Evolutionary conservation across 1,284 basidiomycete genomes (phyloP).

Genomic region (Athelia psychrophila): DNA sequence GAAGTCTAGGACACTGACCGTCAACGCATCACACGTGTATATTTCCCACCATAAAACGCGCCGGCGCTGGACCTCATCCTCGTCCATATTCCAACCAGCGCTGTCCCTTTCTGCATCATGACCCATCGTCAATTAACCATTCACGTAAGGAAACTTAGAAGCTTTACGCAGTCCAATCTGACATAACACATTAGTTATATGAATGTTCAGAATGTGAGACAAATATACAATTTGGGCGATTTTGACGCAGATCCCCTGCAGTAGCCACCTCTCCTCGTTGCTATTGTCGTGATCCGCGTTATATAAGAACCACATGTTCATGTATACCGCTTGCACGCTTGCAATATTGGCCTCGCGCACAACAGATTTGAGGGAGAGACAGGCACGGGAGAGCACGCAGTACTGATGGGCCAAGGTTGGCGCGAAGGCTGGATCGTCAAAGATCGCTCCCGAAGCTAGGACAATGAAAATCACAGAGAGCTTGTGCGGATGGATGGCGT

Average conservation of each 20-base stretch:
- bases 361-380: slow-evolving; percentile 41
- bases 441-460: slow-evolving; percentile 41
- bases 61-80: slow-evolving; percentile 45
- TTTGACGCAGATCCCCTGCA: slow-evolving; percentile 40
- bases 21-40: slow-evolving; percentile 47
- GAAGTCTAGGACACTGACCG: slow-evolving; percentile 26
- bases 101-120: slow-evolving; percentile 46
- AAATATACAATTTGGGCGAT: slow-evolving; percentile 44
- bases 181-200: not conserved
- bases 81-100: slow-evolving; percentile 44
- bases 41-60: slow-evolving; percentile 56
- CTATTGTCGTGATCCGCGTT: slow-evolving; percentile 31
- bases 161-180: slow-evolving; percentile 53
- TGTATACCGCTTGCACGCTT: slow-evolving; percentile 46
- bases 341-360: slow-evolving; percentile 39
- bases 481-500: slow-evolving; percentile 38
- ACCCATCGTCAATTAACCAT: not conserved
- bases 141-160: not conserved
- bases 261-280: slow-evolving; percentile 45
- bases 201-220: too few relatives aligned
- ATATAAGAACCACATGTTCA: slow-evolving; percentile 42
- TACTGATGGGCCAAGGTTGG: slow-evolving; percentile 35
- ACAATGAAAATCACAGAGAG: slow-evolving; percentile 49
- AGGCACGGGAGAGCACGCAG: slow-evolving; percentile 41
- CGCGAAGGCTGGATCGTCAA: slow-evolving; percentile 32